A percentile compares a stretch with the other conserved stretches of the same genome.
Conservation (phyloP, 164 flowering plant species). For the Brasenia schreberi region DNA sequence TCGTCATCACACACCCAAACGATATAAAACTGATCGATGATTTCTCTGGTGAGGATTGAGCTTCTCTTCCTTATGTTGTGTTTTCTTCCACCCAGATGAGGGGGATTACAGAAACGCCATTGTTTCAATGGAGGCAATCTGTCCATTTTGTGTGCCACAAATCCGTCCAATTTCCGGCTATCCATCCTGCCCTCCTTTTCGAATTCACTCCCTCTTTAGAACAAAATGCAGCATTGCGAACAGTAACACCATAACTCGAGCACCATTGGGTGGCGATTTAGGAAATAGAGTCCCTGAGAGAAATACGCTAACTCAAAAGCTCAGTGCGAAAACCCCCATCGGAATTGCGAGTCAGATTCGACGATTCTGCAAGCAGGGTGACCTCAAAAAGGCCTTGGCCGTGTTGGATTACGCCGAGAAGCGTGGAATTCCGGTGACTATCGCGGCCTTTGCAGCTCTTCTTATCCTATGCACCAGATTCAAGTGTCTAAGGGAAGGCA, state of each 20-base stretch:
- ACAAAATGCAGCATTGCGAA: neutral
- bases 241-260: neutral
- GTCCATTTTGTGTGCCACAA: neutral
- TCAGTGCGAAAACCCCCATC: constrained; percentile 53
- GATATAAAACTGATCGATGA: too few relatives aligned
- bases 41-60: too few relatives aligned
- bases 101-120: neutral
- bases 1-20: too few relatives aligned
- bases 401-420: constrained; percentile 56
- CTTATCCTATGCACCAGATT: constrained; percentile 42
- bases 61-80: too few relatives aligned
- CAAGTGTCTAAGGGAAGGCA: constrained; percentile 33
- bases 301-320: constrained; percentile 32
- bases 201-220: neutral
- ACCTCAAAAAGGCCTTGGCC: constrained; percentile 56
- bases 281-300: neutral
- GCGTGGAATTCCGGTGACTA: constrained; percentile 57
- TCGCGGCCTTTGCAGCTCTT: constrained; percentile 62
- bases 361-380: constrained; percentile 34
- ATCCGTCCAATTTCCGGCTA: neutral
- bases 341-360: constrained; percentile 51
- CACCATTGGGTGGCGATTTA: neutral
- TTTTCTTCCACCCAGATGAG: neutral
- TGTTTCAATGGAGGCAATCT: neutral
- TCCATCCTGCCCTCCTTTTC: neutral